Base-by-base conservation (phyloP, 2,329 filamentous ascomycete species). In the Madurella fahalii region DNA sequence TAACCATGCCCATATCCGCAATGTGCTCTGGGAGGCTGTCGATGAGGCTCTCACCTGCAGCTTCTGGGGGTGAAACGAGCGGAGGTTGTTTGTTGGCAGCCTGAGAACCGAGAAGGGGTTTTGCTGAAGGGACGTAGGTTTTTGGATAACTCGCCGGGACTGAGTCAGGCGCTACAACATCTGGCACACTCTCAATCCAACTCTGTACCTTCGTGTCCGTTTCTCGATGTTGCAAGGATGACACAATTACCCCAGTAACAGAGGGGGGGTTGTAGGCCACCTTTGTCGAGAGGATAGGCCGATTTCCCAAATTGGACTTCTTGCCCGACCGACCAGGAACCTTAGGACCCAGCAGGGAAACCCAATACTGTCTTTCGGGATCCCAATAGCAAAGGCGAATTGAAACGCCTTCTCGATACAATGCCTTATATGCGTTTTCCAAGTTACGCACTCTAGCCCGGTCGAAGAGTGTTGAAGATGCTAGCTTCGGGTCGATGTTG, bases 401-500 rank as follows among this genome's bases (percentile, higher is more conserved):
- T 7, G 64, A 65, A 2, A 57, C 61, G 1, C 58, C 63, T 17
- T 56, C 50, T 8, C 51, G 37, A 42, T 65, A 64, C 13, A 68
- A 37, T 5, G 37, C 40, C 12, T 50, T 25, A 44, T 67, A 67
- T 1, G 40, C 34, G 1, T 52, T 54, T 0, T 50, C 47, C 39
- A 64, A 16, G 4, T 50, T 39, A n/a, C 53, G 11, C 2, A 60
- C 53, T 25, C 39, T 56, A 17, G 52, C 37, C 1, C 62, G 61
- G 46, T 70, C 67, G 12, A 69, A 50, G 13, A 70, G 60, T 17
- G 66, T 66, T 12, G 66, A 66, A 0, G 57, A 60, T 2, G 63
- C 54, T 32, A 70, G 59, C 39, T 34, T 49, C 1, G 61, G 63
- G 34, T 68, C 63, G 49, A 69, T 64, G 47, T 66, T 64, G 12